These are phyloP conservation scores for Gastrodia elata DNA, from an alignment of 106 monocot species.

Conservation along the genomic window DNA sequence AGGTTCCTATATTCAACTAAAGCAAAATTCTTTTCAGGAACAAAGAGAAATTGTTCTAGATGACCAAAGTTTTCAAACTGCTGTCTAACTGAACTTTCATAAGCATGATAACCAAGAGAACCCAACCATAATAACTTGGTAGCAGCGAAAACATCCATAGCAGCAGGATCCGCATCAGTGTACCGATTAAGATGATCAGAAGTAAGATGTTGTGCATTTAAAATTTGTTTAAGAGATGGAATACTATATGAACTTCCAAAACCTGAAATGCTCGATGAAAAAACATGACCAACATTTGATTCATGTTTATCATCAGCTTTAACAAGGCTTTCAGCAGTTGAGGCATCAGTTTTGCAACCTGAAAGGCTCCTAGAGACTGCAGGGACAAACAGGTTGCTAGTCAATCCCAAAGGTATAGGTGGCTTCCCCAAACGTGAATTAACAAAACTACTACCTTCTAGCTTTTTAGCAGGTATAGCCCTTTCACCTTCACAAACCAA, in stretches of 20 bases:
- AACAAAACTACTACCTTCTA: slow-evolving; percentile 15
- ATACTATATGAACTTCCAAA: slow-evolving; percentile 8
- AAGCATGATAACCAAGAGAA: slow-evolving; percentile 52
- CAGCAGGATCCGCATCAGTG: slow-evolving; percentile 51
- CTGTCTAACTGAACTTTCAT: slow-evolving; percentile 50
- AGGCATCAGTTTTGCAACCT: slow-evolving; percentile 19
- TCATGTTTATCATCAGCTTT: slow-evolving; percentile 11
- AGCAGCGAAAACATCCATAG: slow-evolving; percentile 69
- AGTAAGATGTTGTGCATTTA: slow-evolving; percentile 8
- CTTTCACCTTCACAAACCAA: slow-evolving; percentile 19
- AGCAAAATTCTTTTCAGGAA: slow-evolving; percentile 62
- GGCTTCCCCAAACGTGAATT: slow-evolving; percentile 16
- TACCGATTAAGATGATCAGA: slow-evolving; percentile 45
- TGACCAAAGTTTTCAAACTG: slow-evolving; percentile 89
- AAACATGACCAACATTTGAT: slow-evolving; percentile 10
- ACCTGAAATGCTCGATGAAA: slow-evolving; percentile 13
- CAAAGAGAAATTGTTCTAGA: slow-evolving; percentile 38
- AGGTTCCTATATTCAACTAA: slow-evolving; percentile 70
- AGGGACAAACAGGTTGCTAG: slow-evolving; percentile 7
- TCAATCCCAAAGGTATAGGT: slow-evolving; percentile 5
- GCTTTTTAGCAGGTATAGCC: neutral
- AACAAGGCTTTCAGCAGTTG: neutral
- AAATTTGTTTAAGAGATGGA: slow-evolving; percentile 29
- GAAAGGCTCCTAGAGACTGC: slow-evolving; percentile 4
- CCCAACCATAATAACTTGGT: slow-evolving; percentile 78